Conservation (phyloP, 331 rosid genomes). For the Quercus phellos region DNA sequence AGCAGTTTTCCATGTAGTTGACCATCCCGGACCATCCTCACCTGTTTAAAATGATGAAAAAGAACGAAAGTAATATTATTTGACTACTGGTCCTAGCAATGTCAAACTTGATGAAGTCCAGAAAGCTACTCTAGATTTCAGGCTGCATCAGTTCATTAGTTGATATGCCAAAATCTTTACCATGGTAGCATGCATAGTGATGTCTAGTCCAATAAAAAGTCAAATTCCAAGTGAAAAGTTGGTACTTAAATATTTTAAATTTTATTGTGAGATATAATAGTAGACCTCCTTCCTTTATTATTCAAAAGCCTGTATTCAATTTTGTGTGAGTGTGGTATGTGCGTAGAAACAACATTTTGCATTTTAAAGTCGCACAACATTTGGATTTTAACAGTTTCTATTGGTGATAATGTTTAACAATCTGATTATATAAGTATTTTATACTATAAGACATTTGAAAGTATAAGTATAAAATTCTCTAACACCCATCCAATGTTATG, state of each 20-base stretch:
- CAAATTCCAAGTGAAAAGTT: not conserved
- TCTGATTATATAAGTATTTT: not conserved
- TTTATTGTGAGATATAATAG: not conserved
- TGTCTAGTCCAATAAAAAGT: not conserved
- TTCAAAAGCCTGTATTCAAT: not conserved
- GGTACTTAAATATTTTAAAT: not conserved
- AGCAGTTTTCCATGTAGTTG: slow-evolving; percentile 66
- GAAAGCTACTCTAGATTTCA: not conserved
- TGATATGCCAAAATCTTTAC: not conserved
- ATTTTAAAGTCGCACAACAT: not conserved
- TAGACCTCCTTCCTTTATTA: not conserved
- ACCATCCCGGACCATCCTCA: slow-evolving; percentile 95
- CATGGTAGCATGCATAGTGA: not conserved
- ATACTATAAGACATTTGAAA: not conserved
- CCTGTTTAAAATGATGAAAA: slow-evolving; percentile 37
- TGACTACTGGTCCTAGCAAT: not conserved
- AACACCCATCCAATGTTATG: not conserved
- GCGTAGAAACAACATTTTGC: not conserved
- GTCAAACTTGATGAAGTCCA: not conserved
- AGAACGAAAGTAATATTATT: not conserved
- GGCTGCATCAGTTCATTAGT: not conserved
- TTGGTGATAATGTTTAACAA: not conserved
- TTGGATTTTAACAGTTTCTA: too few species aligned
- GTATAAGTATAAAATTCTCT: not conserved
- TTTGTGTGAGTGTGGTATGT: not conserved